Evolutionary conservation across 2,329 filamentous ascomycete species (phyloP), one percentile per base, ranked within the genome.

Genomic region (Aurifilum marmelostoma): DNA sequence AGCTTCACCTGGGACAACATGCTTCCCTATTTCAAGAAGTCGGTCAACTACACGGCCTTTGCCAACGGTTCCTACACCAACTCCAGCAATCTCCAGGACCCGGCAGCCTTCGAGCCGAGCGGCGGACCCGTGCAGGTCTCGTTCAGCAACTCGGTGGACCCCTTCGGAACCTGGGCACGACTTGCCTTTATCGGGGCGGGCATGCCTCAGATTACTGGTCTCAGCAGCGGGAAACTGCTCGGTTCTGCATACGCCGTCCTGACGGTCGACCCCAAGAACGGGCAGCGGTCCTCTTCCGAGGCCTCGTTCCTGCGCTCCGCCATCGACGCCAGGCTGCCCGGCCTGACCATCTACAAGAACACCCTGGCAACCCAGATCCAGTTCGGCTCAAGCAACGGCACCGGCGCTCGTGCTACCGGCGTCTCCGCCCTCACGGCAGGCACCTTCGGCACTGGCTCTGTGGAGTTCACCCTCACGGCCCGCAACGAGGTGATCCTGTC

Each of bases 401-500:
- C 29, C 14, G 8, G 34, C 34, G 8, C 34, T 8, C 64, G 34
- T 8, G 68, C 68, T 3, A 52, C 58, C 9, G 68, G 68, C 18
- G 60, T 69, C 12, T 63, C 24, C 3, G 34, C 66, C n/a, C 65
- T 67, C 52, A 67, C 68, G 3, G 64, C 56, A 3, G 68, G 68
- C 14, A 66, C 65, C 12, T 66, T 52, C n/a, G 65, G 65, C 34
- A 66, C 65, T 0, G 65, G 65, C 29, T 66, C 65, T n/a, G 60
- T 67, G 14, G 24, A 61, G 24, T 69, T 67, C 24, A 69, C 54
- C 1, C 68, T 69, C 2, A 59, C 68, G 7, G 68, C 68, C 41
- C 63, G 12, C 11, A 5, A 73, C 54, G 81, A 83, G 71, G 79
- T 83, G 32, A 81, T 84, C 34, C 67, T 83, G 0, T 81, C 81